These are phyloP conservation scores for Moringa oleifera DNA, from an alignment of 345 rosid species.

Conservation along the genomic window DNA sequence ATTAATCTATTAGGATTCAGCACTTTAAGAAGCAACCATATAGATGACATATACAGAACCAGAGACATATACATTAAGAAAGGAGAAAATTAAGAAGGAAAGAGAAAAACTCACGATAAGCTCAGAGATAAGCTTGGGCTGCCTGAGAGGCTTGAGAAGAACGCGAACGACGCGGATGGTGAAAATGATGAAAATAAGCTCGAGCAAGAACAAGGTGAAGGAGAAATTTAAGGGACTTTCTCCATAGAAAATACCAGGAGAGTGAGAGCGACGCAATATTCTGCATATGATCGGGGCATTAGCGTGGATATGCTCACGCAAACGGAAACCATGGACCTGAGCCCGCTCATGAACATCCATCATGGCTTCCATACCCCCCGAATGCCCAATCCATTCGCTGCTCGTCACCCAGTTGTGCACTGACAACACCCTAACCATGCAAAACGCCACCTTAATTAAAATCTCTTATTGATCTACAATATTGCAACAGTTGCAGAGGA, in stretches of 20 bases:
- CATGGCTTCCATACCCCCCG: not conserved
- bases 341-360: not conserved
- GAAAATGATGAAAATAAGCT: constrained; percentile 32
- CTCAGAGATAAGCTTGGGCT: constrained; percentile 66
- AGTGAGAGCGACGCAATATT: constrained; percentile 7
- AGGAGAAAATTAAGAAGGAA: not conserved
- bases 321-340: too few species aligned
- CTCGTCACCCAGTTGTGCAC: not conserved
- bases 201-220: constrained; percentile 36
- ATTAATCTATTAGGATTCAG: too few species aligned
- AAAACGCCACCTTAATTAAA: too few species aligned
- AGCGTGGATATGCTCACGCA: not conserved
- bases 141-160: constrained; percentile 64
- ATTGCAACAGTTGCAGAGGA: too few species aligned
- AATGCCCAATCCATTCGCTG: constrained; percentile 2
- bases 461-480: too few species aligned
- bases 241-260: constrained; percentile 40
- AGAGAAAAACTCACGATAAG: constrained; percentile 44
- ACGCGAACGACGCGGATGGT: constrained; percentile 31
- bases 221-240: constrained; percentile 33
- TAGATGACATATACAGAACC: too few species aligned
- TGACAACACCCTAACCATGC: constrained; percentile 17
- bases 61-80: not conserved
- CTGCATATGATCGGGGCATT: constrained; percentile 24
- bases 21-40: too few species aligned